Conservation (phyloP, 2,329 filamentous ascomycete species). For the Penicillium thymicola region DNA sequence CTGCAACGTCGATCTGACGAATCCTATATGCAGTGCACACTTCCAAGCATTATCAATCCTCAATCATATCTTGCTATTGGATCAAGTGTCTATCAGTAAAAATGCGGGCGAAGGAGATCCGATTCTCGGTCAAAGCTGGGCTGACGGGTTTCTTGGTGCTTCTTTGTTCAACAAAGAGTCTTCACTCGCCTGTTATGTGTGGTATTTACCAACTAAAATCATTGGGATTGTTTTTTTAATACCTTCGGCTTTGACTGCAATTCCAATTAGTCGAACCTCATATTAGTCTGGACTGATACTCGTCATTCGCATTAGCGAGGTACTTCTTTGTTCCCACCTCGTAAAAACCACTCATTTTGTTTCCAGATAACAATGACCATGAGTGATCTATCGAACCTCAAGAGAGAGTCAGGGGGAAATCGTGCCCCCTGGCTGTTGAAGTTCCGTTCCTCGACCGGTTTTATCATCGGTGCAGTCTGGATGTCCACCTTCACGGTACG, state of each 20-base stretch:
- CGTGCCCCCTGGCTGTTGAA: conserved; percentile 31
- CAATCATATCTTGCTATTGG: not conserved
- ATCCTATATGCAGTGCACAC: conserved; percentile 5
- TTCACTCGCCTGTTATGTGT: not conserved
- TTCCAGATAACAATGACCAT: not conserved
- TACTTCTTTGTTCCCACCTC: not conserved
- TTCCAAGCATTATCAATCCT: not conserved
- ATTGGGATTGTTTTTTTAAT: not conserved
- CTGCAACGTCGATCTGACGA: conserved; percentile 10
- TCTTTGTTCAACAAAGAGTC: conserved; percentile 3
- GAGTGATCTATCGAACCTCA: not conserved
- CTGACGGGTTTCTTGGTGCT: not conserved
- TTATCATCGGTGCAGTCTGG: conserved; percentile 58
- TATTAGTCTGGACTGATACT: not conserved
- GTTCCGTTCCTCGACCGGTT: conserved; percentile 58
- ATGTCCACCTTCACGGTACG: conserved; percentile 31
- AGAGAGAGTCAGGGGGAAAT: not conserved
- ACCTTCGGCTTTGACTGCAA: not conserved
- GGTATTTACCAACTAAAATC: not conserved
- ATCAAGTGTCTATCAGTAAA: not conserved
- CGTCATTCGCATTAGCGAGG: not conserved
- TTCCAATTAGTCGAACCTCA: not conserved
- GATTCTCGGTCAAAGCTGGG: not conserved
- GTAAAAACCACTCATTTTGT: not conserved
- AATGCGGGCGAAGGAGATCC: not conserved